Conservation (phyloP, 164 flowering plant genomes). For the Stephania yunnanensis region DNA sequence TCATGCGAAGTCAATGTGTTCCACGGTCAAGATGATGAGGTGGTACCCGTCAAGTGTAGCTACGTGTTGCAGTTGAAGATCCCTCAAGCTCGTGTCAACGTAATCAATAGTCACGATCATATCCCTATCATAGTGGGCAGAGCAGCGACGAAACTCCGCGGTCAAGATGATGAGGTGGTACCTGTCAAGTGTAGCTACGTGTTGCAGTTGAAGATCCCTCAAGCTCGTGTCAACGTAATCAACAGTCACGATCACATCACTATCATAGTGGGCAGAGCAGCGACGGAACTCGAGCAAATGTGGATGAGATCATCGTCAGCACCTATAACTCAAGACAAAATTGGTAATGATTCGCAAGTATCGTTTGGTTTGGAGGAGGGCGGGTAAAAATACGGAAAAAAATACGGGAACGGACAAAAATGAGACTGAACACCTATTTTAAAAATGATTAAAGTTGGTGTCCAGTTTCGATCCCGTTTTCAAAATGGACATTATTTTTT, state of each 20-base stretch:
- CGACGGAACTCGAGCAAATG: slow-evolving; percentile 81
- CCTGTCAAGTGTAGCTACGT: slow-evolving; percentile 78
- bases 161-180: slow-evolving; percentile 69
- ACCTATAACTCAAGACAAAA: not conserved
- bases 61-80: slow-evolving; percentile 42
- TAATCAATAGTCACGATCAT: slow-evolving; percentile 71
- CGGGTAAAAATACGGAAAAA: too few relatives aligned
- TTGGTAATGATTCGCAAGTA: too few relatives aligned
- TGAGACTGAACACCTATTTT: too few relatives aligned
- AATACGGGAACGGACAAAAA: too few relatives aligned
- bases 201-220: slow-evolving; percentile 49
- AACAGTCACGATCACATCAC: slow-evolving; percentile 82
- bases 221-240: slow-evolving; percentile 61
- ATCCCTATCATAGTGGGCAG: slow-evolving; percentile 87
- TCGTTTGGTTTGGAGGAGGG: too few relatives aligned
- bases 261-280: slow-evolving; percentile 79
- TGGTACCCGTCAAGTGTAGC: slow-evolving; percentile 82
- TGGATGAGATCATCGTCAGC: slow-evolving; percentile 43
- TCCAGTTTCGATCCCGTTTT: too few relatives aligned
- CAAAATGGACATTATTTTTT: too few relatives aligned
- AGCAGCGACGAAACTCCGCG: slow-evolving; percentile 76
- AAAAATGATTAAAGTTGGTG: too few relatives aligned
- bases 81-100: slow-evolving; percentile 65
- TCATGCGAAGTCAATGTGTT: slow-evolving; percentile 52
- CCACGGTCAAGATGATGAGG: slow-evolving; percentile 79